Percentiles rank a stretch among this genome's conserved stretches.
Evolutionary conservation across 768 basidiomycete genomes (phyloP).

Genomic region (Phylloporus sp.): DNA sequence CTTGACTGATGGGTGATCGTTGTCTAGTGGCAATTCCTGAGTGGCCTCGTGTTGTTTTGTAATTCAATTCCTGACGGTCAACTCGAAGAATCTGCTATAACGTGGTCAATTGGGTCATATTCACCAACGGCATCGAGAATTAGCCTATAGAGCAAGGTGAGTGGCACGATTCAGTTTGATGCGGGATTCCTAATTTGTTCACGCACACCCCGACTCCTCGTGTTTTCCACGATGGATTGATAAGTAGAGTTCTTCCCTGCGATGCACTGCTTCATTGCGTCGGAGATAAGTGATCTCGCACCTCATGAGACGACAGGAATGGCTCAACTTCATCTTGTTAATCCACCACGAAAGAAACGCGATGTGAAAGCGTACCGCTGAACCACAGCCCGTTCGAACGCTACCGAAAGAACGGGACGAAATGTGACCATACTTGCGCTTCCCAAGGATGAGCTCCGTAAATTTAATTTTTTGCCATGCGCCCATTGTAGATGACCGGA

Average conservation of each 20-base stretch:
- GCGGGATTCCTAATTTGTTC: slow-evolving; percentile 10
- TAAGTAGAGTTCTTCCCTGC: slow-evolving; percentile 18
- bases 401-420: not conserved
- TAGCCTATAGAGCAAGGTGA: slow-evolving; percentile 8
- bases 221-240: slow-evolving; percentile 31
- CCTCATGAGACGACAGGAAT: slow-evolving; percentile 18
- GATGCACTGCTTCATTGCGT: slow-evolving; percentile 25
- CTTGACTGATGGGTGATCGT: slow-evolving; percentile 18
- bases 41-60: slow-evolving; percentile 21
- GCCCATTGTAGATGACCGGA: slow-evolving; percentile 8
- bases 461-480: slow-evolving; percentile 13
- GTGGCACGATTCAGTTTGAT: slow-evolving; percentile 3
- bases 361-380: slow-evolving; percentile 1
- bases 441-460: slow-evolving; percentile 4
- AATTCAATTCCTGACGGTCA: slow-evolving; percentile 11
- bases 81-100: slow-evolving; percentile 10
- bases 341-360: slow-evolving; percentile 16
- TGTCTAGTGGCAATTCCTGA: slow-evolving; percentile 4
- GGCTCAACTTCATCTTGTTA: slow-evolving; percentile 13
- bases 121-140: slow-evolving; percentile 8
- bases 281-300: slow-evolving; percentile 27
- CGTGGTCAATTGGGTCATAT: slow-evolving; percentile 1
- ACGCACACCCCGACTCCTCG: slow-evolving; percentile 22
- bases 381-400: slow-evolving; percentile 1
- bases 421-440: not conserved